Evolutionary conservation across 2,329 filamentous ascomycete genomes (phyloP), one percentile per base, ranked within the genome.

Genomic region (Xylariomycetidae sp.): DNA sequence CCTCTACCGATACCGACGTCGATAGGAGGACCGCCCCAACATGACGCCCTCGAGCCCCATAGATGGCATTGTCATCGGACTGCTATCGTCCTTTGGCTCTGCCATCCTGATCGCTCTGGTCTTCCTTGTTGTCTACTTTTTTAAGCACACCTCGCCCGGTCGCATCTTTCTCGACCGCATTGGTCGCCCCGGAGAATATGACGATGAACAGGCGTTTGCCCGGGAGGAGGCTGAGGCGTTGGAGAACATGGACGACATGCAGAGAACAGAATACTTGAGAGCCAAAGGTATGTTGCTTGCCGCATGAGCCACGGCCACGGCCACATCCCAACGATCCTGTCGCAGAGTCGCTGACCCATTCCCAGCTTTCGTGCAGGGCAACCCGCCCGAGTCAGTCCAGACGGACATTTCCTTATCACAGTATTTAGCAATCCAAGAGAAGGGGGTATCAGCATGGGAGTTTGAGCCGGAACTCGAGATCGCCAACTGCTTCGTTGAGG

Each of bases 381-480:
- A 96, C 56, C 92, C 90, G 3, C 88, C 92, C 45, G 92, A 98
- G 60, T 96, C 92, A 6, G 68, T 90, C 38, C 88, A 92, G 53
- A 96, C 92, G 47, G 92, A 98, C 57, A 98, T 98, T 45, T 96
- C 92, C 15, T 67, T 98, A 44, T 96, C 92, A 22, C 92, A 98
- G 59, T 96, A 95, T 58, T 74, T 98, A 38, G 92, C 92, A 25
- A 98, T 98, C 47, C 92, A 98, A 65, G 92, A 98, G 67, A 98
- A 98, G 61, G 92, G 92, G 31, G 90, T 98, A n/a, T 95, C 92
- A 5, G 92, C 92, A 6, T 98, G 92, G 92, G 92, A 98, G 60
- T 98, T 98, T 53, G 92, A 96, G 60, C 92, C 92, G n/a, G 92
- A 98, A 60, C 67, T 96, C 22, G 92, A 98, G 62, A 95, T 96